These are phyloP conservation scores for Ogataea paradorogensis DNA, from an alignment of 805 yeast species.

Conservation along the genomic window DNA sequence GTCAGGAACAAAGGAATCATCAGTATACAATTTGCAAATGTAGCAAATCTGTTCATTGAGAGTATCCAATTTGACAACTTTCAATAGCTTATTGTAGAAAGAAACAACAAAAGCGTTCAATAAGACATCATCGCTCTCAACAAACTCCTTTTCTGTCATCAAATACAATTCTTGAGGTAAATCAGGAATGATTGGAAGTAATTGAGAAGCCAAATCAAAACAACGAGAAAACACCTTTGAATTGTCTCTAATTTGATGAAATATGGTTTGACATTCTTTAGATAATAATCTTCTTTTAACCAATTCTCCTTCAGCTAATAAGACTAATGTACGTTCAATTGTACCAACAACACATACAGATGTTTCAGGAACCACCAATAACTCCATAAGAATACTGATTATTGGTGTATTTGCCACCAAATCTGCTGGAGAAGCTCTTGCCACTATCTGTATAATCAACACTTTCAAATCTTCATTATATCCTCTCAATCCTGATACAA, in stretches of 20 bases:
- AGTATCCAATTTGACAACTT: slow-evolving; percentile 8
- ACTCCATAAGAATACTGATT: slow-evolving; percentile 22
- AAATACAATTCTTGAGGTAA: slow-evolving; percentile 28
- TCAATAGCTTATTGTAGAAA: slow-evolving; percentile 31
- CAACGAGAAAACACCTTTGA: slow-evolving; percentile 29
- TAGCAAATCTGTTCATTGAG: slow-evolving; percentile 22
- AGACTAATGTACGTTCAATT: slow-evolving; percentile 23
- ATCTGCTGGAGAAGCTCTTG: slow-evolving; percentile 32
- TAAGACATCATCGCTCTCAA: slow-evolving; percentile 29
- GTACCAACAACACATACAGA: slow-evolving; percentile 22
- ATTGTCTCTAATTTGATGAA: slow-evolving; percentile 25
- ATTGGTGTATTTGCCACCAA: slow-evolving; percentile 33
- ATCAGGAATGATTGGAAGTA: slow-evolving; percentile 25
- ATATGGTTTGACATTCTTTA: slow-evolving; percentile 22
- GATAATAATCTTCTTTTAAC: slow-evolving; percentile 31
- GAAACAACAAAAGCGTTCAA: slow-evolving; percentile 29
- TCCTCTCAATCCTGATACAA: slow-evolving; percentile 31
- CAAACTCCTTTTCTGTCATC: slow-evolving; percentile 22
- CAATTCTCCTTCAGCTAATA: slow-evolving; percentile 29
- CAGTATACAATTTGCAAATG: slow-evolving; percentile 26
- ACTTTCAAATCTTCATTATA: slow-evolving; percentile 26
- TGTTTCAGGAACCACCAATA: slow-evolving; percentile 21
- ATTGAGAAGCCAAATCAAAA: slow-evolving; percentile 29
- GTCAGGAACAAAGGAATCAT: slow-evolving; percentile 25
- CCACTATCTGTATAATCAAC: slow-evolving; percentile 26